A percentile compares a stretch with the other conserved stretches of the same genome.
These are phyloP conservation scores for Saccharomycopsis guyanensis DNA, from an alignment of 805 yeast genomes.

Conservation along the genomic window DNA sequence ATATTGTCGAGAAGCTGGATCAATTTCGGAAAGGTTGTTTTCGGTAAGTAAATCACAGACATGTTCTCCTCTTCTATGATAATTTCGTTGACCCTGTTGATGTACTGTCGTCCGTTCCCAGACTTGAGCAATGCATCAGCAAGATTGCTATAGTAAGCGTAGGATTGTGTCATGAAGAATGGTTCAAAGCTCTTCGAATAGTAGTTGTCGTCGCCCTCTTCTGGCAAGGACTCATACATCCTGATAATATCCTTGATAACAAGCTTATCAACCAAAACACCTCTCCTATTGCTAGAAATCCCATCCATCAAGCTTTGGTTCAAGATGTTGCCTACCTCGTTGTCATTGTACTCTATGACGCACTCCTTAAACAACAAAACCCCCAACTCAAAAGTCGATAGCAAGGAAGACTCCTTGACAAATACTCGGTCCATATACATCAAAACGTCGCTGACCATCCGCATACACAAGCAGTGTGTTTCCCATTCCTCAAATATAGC, in stretches of 20 bases:
- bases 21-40: constrained; percentile 45
- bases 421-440: constrained; percentile 85
- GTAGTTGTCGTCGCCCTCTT: constrained; percentile 51
- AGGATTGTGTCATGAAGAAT: constrained; percentile 44
- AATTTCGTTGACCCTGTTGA: constrained; percentile 44
- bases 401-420: constrained; percentile 49
- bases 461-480: constrained; percentile 63
- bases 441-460: constrained; percentile 74
- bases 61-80: constrained; percentile 58
- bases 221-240: constrained; percentile 65
- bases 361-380: constrained; percentile 55
- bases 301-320: constrained; percentile 45
- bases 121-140: constrained; percentile 37
- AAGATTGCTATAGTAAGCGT: constrained; percentile 43
- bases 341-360: constrained; percentile 43
- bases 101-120: constrained; percentile 46
- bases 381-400: constrained; percentile 67
- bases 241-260: constrained; percentile 52
- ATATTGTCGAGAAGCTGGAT: constrained; percentile 50
- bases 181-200: constrained; percentile 66
- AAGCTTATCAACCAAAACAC: constrained; percentile 45
- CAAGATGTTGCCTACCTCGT: constrained; percentile 44
- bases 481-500: constrained; percentile 45
- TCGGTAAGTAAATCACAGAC: constrained; percentile 45
- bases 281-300: constrained; percentile 49